Evolutionary conservation across 768 basidiomycete species (phyloP).

Genomic region (Hypholoma sublateritium): DNA sequence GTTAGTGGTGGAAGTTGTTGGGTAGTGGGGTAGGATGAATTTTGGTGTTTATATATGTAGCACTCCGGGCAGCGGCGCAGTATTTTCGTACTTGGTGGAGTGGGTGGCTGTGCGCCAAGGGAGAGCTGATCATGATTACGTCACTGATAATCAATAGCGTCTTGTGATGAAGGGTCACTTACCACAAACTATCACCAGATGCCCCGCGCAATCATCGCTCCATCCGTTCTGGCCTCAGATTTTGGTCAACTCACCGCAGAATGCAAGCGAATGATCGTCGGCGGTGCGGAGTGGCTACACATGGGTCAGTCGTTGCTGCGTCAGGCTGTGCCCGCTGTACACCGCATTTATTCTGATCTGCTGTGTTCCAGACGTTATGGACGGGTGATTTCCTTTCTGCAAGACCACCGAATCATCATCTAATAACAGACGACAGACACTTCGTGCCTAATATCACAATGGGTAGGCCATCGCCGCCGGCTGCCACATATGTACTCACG

Average conservation of each 20-base stretch:
- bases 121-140: neutral
- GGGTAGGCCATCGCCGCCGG: conserved; percentile 49
- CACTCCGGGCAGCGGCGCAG: too few species aligned
- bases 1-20: neutral
- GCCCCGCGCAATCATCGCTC: conserved; percentile 92
- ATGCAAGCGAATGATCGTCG: conserved; percentile 94
- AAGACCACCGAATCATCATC: conserved; percentile 8
- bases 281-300: conserved; percentile 96
- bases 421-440: conserved; percentile 52
- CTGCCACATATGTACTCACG: neutral
- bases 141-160: neutral
- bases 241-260: conserved; percentile 94
- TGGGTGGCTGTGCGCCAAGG: neutral
- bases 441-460: conserved; percentile 99
- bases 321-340: neutral
- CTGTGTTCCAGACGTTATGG: conserved; percentile 82
- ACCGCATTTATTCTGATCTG: conserved; percentile 2
- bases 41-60: too few species aligned
- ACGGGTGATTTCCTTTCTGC: conserved; percentile 61
- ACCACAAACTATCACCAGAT: conserved; percentile 40
- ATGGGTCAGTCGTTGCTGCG: conserved; percentile 63
- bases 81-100: too few species aligned
- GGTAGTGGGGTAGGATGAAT: neutral
- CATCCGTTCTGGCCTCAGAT: conserved; percentile 96
- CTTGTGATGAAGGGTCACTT: neutral